phyloP scores from a whole-genome alignment of 495 filamentous ascomycete species.

The Neurospora intermedia region DNA sequence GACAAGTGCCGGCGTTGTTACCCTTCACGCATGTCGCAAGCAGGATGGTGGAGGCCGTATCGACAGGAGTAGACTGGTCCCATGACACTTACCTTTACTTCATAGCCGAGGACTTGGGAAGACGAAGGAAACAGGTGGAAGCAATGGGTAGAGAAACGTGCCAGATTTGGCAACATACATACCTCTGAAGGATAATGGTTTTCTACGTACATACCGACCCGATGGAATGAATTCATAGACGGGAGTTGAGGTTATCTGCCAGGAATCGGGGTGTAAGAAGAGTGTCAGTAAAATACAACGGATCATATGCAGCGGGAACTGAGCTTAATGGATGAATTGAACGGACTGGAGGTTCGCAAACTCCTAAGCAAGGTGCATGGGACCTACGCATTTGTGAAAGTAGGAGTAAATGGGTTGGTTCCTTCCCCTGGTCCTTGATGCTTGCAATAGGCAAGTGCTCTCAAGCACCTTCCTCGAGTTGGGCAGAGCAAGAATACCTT shows the following conservation, averaged over 20 bases:
- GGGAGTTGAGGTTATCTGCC: background rate
- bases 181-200: background rate
- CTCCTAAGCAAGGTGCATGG: background rate
- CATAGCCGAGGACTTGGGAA: background rate
- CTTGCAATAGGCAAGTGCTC: background rate
- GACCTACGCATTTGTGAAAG: background rate
- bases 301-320: background rate
- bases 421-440: background rate
- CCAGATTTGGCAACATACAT: background rate
- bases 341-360: background rate
- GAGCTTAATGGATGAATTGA: background rate
- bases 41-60: background rate
- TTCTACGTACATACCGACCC: background rate
- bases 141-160: background rate
- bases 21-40: background rate
- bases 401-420: background rate
- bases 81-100: background rate
- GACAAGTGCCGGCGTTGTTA: background rate
- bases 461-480: background rate
- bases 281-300: background rate
- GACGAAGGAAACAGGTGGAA: background rate
- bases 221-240: background rate
- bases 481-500: background rate
- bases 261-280: background rate
- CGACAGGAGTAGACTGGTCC: background rate